These are phyloP conservation scores for Populus ilicifolia DNA, from an alignment of 345 rosid species.

Conservation along the genomic window DNA sequence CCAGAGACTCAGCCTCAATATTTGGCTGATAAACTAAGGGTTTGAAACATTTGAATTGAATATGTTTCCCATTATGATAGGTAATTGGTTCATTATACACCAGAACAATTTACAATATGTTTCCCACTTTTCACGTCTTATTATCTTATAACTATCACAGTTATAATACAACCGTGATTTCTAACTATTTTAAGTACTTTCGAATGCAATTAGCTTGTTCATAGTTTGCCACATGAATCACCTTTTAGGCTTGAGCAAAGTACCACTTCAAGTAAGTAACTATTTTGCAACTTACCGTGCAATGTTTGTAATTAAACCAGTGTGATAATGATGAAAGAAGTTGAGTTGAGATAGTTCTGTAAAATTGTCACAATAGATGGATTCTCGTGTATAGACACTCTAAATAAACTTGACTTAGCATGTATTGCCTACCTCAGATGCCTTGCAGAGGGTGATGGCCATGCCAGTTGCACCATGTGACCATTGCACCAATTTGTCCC, in stretches of 20 bases:
- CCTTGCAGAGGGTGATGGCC: constrained; percentile 73
- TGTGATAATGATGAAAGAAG: background rate
- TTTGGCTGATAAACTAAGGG: background rate
- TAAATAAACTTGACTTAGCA: background rate
- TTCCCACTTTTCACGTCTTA: background rate
- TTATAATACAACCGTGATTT: background rate
- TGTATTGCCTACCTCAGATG: constrained; percentile 55
- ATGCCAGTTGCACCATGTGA: constrained; percentile 80
- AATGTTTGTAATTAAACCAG: background rate
- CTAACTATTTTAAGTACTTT: background rate
- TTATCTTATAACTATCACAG: background rate
- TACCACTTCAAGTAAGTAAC: background rate
- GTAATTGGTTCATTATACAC: background rate
- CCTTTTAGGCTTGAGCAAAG: background rate
- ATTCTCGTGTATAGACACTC: background rate
- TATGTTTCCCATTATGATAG: background rate
- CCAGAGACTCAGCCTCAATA: background rate
- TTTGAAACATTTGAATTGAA: background rate
- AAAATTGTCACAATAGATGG: background rate
- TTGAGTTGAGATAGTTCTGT: background rate
- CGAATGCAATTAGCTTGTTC: background rate
- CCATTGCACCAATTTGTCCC: constrained; percentile 90
- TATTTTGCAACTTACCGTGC: background rate
- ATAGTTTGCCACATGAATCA: background rate
- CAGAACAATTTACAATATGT: background rate